Base-by-base conservation (phyloP, 768 basidiomycete genomes). In the Mrakia blollopis region DNA sequence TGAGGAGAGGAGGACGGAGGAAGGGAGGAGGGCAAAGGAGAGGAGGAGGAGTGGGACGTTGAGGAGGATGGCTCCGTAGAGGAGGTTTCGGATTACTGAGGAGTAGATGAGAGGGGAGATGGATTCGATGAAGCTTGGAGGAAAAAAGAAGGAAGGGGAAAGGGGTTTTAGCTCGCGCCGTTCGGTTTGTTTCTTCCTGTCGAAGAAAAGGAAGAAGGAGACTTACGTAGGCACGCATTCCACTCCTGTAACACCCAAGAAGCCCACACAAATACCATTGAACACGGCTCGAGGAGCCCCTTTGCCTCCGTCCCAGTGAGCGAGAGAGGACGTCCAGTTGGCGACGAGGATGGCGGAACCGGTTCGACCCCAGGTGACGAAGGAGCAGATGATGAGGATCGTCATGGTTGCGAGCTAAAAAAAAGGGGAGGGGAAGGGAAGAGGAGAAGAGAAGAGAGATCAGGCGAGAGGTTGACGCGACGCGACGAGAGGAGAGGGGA, bases 221-320 rank as follows among this genome's bases (percentile, higher is more conserved):
- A 81, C 84, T 54, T 75, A 89, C 89, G 90, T 86, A 89, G 89
- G 80, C 89, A 89, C 11, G 89, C 67, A 70, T 28, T 78, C 77
- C 3, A 78, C 50, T 25, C 77, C 91, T 2, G 91, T 91, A 50
- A 91, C 85, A 0, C 90, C 90, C 1, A 92, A 84, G 85, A 91
- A 89, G 0, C 89, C 88, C 4, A 92, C 84, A 79, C 90, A 91
- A 37, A 90, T 85, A 0, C 91, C 91, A 77, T 89, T 85, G 81
- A 88, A 92, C 11, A 89, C 83, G 60, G 90, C 86, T 32, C 81
- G 85, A 0, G 85, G 81, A 41, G 88, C 81, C 7, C 76, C 47
- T 8, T n/a, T 54, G 14, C 44, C 74, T 11, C 76, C 72, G 52
- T 54, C 63, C 72, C 80, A 81, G 5, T 78, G 72, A 0, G 84